Conservation (phyloP, 2,329 filamentous ascomycete genomes). For the Hypoxylon sp. region DNA sequence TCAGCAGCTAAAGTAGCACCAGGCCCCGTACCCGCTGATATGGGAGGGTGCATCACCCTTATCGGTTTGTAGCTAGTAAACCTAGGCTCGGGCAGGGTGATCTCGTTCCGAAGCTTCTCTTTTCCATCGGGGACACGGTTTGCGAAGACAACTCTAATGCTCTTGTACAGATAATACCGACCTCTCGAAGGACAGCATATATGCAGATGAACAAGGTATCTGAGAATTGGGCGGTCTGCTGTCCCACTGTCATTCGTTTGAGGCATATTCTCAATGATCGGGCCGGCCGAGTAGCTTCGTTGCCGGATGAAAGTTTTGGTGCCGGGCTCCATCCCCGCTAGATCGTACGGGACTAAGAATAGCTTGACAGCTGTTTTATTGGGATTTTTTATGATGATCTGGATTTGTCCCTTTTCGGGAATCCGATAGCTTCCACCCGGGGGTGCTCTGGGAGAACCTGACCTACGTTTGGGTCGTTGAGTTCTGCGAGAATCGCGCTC, state of each 20-base stretch:
- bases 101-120: conserved; percentile 90
- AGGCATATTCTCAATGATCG: conserved; percentile 79
- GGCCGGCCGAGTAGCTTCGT: conserved; percentile 89
- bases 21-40: conserved; percentile 57
- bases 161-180: conserved; percentile 91
- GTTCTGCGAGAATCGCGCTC: conserved; percentile 55
- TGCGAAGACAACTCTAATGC: conserved; percentile 93
- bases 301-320: conserved; percentile 98
- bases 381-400: conserved; percentile 97
- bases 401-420: conserved; percentile 91
- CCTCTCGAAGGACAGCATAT: conserved; percentile 90
- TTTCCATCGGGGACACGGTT: conserved; percentile 97
- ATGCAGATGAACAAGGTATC: conserved; percentile 93
- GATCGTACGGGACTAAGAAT: conserved; percentile 93
- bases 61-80: conserved; percentile 87
- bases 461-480: conserved; percentile 67
- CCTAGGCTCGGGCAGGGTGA: conserved; percentile 87
- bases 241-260: conserved; percentile 48
- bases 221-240: conserved; percentile 77
- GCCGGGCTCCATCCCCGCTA: conserved; percentile 91
- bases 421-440: conserved; percentile 94
- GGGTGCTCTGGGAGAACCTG: conserved; percentile 75
- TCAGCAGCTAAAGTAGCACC: conserved; percentile 70
- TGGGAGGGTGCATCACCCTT: conserved; percentile 64
- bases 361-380: conserved; percentile 98